Conservation (phyloP, 257 asterid species). For the Solanum gracilifrons region DNA sequence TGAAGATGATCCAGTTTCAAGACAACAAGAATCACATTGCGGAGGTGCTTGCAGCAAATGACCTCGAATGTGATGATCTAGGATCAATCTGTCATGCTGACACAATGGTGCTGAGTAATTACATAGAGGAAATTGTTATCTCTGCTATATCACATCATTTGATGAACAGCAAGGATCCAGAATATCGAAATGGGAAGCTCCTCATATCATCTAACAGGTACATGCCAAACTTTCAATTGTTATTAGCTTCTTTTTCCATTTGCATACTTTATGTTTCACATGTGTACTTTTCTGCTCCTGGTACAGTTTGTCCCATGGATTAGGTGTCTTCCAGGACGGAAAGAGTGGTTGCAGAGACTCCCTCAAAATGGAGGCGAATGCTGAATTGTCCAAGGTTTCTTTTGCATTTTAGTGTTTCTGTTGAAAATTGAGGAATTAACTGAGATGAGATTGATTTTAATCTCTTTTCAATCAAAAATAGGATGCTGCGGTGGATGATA, state of each 20-base stretch:
- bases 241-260: neutral
- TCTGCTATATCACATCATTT: slow-evolving; percentile 82
- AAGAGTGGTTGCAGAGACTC: slow-evolving; percentile 52
- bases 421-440: neutral
- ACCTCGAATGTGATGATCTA: slow-evolving; percentile 82
- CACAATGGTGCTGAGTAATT: slow-evolving; percentile 46
- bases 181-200: slow-evolving; percentile 92
- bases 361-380: slow-evolving; percentile 64
- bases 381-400: slow-evolving; percentile 63
- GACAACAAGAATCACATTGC: slow-evolving; percentile 85
- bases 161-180: slow-evolving; percentile 62
- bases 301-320: slow-evolving; percentile 82
- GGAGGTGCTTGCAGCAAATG: slow-evolving; percentile 90
- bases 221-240: neutral
- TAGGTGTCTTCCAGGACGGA: slow-evolving; percentile 78
- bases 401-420: neutral
- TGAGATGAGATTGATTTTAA: neutral
- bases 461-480: slow-evolving; percentile 13
- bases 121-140: slow-evolving; percentile 79
- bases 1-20: slow-evolving; percentile 65
- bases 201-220: slow-evolving; percentile 84
- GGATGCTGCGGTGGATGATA: slow-evolving; percentile 29
- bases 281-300: slow-evolving; percentile 1
- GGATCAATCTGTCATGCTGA: slow-evolving; percentile 75
- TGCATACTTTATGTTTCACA: neutral